These are phyloP conservation scores for Entomortierella parvispora DNA, from an alignment of 192 early-diverging fungal species.

Conservation along the genomic window DNA sequence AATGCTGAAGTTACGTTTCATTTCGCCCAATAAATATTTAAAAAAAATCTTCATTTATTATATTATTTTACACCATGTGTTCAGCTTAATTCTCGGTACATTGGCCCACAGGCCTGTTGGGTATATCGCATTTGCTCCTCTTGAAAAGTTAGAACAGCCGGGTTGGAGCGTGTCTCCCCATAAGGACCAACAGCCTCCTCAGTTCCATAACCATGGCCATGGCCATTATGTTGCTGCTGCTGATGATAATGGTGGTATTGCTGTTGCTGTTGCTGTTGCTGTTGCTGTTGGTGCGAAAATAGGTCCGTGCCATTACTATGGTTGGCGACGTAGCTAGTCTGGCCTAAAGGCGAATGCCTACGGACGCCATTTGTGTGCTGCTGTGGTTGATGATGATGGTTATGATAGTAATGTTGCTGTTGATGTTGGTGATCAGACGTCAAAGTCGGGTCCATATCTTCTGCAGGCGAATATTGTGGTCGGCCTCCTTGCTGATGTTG, in stretches of 20 bases:
- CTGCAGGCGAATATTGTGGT: neutral
- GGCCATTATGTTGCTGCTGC: constrained; percentile 7
- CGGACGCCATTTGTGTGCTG: constrained; percentile 22
- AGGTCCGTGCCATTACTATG: neutral
- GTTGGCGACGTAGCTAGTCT: constrained; percentile 12
- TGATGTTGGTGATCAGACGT: constrained; percentile 10
- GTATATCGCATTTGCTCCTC: constrained; percentile 43
- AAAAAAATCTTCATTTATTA: too few species aligned
- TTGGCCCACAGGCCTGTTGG: constrained; percentile 23
- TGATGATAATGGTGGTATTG: neutral
- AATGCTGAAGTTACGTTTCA: too few species aligned
- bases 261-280: constrained; percentile 2
- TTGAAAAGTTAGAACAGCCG: constrained; percentile 27
- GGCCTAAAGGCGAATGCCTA: constrained; percentile 34
- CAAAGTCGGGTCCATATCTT: neutral
- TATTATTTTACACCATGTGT: too few species aligned
- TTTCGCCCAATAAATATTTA: too few species aligned
- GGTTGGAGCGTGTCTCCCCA: constrained; percentile 24
- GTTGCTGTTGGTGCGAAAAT: neutral
- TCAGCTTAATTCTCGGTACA: constrained; percentile 22
- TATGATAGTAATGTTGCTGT: neutral
- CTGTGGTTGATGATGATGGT: constrained; percentile 10
- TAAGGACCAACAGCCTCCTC: constrained; percentile 34
- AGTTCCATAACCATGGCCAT: constrained; percentile 3
- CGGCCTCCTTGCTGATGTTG: neutral